Evolutionary conservation across 2,329 filamentous ascomycete genomes (phyloP).

Genomic region (Phialophora macrospora): DNA sequence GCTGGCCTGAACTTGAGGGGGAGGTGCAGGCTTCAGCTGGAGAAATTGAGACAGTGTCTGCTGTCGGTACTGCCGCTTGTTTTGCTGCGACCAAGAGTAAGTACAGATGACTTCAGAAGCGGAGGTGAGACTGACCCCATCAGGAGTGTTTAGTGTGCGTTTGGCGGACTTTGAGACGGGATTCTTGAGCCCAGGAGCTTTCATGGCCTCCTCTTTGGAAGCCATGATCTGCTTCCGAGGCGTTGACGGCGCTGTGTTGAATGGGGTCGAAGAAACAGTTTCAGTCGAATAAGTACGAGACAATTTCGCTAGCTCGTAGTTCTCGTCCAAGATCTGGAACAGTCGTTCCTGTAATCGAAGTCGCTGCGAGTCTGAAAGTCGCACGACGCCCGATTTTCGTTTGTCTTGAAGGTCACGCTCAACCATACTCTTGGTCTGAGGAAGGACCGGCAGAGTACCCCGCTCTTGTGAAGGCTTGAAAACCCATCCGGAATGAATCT

Average conservation of each 20-base stretch:
- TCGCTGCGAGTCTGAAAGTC: conserved; percentile 33
- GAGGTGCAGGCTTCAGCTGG: not conserved
- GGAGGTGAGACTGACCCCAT: conserved; percentile 17
- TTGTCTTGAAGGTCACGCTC: conserved; percentile 22
- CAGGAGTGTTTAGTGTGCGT: conserved; percentile 21
- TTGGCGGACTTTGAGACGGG: conserved; percentile 21
- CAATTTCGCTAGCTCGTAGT: conserved; percentile 36
- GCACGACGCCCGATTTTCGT: conserved; percentile 15
- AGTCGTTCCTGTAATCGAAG: conserved; percentile 42
- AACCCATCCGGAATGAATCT: conserved; percentile 36
- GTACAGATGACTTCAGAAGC: not conserved
- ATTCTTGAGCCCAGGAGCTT: conserved; percentile 14
- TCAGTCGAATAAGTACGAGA: conserved; percentile 39
- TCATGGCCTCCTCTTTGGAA: not conserved
- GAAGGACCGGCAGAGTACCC: conserved; percentile 39
- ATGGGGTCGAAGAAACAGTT: not conserved
- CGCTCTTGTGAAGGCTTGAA: conserved; percentile 41
- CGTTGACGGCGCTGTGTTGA: conserved; percentile 4
- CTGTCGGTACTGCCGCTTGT: conserved; percentile 24
- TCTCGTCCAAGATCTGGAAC: conserved; percentile 42
- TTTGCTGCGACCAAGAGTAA: conserved; percentile 21
- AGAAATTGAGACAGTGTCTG: conserved; percentile 18
- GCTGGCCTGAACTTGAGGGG: not conserved
- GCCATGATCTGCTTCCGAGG: not conserved
- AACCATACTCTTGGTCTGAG: conserved; percentile 35